Conservation (phyloP, 2,329 filamentous ascomycete species). For the Acarospora socialis region DNA sequence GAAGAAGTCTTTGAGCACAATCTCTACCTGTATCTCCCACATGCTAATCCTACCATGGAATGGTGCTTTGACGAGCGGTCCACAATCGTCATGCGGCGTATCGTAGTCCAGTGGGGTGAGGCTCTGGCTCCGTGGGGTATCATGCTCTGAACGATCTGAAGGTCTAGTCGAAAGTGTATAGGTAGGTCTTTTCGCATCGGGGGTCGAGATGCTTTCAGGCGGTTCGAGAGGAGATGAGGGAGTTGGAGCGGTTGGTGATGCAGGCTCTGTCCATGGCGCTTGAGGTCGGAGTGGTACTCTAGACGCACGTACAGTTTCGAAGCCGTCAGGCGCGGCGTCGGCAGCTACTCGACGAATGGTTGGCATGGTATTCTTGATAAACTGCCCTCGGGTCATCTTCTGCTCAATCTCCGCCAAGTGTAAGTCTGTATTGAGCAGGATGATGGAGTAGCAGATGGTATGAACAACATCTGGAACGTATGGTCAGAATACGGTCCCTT, state of each 20-base stretch:
- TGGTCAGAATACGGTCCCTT: too few relatives aligned
- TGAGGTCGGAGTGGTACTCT: too few relatives aligned
- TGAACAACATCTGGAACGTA: slow-evolving; percentile 65
- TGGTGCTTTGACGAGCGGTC: slow-evolving; percentile 61
- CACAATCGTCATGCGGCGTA: slow-evolving; percentile 41
- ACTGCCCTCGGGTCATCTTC: slow-evolving; percentile 91
- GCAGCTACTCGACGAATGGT: slow-evolving; percentile 66
- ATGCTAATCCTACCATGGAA: slow-evolving; percentile 61
- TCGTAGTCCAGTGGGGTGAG: slow-evolving; percentile 24
- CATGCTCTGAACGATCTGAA: slow-evolving; percentile 9
- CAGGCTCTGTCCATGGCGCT: too few relatives aligned
- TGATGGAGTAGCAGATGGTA: slow-evolving; percentile 90
- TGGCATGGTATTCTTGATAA: slow-evolving; percentile 90
- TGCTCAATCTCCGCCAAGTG: slow-evolving; percentile 89
- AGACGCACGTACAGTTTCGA: slow-evolving; percentile 29
- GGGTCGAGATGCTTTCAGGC: slow-evolving; percentile 2
- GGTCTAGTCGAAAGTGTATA: slow-evolving; percentile 12
- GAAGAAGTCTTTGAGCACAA: slow-evolving; percentile 86
- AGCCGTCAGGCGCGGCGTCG: slow-evolving; percentile 56
- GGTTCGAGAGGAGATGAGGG: slow-evolving; percentile 1
- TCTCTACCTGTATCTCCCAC: slow-evolving; percentile 83
- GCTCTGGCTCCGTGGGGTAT: slow-evolving; percentile 10
- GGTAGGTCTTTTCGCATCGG: slow-evolving; percentile 16
- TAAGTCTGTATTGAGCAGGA: slow-evolving; percentile 89
- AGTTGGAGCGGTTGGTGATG: not conserved